phyloP scores from a whole-genome alignment of 1,284 basidiomycete genomes.

The Mycena sp. region DNA sequence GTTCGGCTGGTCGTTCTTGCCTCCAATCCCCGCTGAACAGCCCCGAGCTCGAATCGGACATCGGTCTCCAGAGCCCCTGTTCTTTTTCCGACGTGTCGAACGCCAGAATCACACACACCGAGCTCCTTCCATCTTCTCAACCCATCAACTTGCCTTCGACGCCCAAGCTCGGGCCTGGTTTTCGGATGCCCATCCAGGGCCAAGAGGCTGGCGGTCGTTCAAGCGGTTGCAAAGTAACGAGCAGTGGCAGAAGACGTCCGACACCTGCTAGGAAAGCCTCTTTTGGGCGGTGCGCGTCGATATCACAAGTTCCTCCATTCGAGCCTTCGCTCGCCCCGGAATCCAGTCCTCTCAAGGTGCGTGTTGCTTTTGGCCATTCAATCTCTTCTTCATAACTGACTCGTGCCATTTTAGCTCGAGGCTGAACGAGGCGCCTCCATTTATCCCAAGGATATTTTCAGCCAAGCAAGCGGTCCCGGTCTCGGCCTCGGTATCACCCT shows the following conservation, averaged over 20 bases:
- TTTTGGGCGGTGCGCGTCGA: conserved; percentile 4
- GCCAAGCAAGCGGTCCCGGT: conserved; percentile 6
- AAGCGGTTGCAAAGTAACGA: background rate
- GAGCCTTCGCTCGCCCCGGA: background rate
- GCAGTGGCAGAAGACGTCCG: background rate
- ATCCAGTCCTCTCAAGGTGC: background rate
- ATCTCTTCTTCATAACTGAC: background rate
- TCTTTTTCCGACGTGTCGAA: background rate
- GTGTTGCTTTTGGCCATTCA: background rate
- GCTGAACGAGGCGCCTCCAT: background rate
- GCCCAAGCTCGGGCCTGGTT: conserved; percentile 3
- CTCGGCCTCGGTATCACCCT: conserved; percentile 8
- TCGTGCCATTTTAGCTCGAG: background rate
- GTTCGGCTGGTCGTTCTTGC: background rate
- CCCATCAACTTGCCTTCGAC: background rate
- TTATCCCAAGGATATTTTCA: conserved; percentile 17
- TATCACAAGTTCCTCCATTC: conserved; percentile 6
- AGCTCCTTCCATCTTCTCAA: conserved; percentile 13
- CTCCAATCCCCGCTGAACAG: background rate
- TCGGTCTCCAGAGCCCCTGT: conserved; percentile 17
- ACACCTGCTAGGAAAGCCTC: background rate
- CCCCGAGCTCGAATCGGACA: conserved; percentile 13
- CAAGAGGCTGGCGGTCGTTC: background rate
- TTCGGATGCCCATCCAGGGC: background rate
- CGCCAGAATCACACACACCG: conserved; percentile 2